A percentile compares a stretch with the other conserved stretches of the same genome.
Conservation (phyloP, 2,329 filamentous ascomycete genomes). For the Bipolaris zeicola region DNA sequence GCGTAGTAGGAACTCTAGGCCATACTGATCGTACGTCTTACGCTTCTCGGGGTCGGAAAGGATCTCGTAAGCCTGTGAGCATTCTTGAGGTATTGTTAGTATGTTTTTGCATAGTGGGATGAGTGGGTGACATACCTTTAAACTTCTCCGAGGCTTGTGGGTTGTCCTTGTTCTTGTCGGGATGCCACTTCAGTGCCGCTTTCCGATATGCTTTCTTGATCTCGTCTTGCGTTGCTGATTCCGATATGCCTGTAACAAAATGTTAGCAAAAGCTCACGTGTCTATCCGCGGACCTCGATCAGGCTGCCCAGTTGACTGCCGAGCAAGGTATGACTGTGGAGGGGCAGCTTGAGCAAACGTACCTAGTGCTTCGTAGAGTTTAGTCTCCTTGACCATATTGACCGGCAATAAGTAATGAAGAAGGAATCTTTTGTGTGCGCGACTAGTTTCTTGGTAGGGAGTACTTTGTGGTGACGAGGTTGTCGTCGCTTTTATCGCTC, state of each 20-base stretch:
- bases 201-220: slow-evolving; percentile 97
- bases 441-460: slow-evolving; percentile 11
- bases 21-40: slow-evolving; percentile 92
- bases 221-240: slow-evolving; percentile 84
- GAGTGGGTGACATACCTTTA: slow-evolving; percentile 63
- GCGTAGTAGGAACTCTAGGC: slow-evolving; percentile 87
- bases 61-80: slow-evolving; percentile 97
- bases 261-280: slow-evolving; percentile 28
- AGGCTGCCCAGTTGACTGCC: slow-evolving; percentile 2
- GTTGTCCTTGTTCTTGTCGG: slow-evolving; percentile 97
- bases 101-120: not conserved
- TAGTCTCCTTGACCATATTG: slow-evolving; percentile 91
- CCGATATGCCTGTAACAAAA: slow-evolving; percentile 63
- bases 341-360: slow-evolving; percentile 36
- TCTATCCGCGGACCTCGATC: slow-evolving; percentile 14
- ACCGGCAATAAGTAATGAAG: slow-evolving; percentile 12
- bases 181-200: slow-evolving; percentile 88
- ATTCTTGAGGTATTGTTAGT: slow-evolving; percentile 61
- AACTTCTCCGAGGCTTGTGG: slow-evolving; percentile 87
- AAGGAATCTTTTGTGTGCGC: slow-evolving; percentile 22
- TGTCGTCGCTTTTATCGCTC: slow-evolving; percentile 36
- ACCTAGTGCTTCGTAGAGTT: slow-evolving; percentile 85
- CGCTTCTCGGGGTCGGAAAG: slow-evolving; percentile 96
- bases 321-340: slow-evolving; percentile 19
- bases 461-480: slow-evolving; percentile 24